phyloP scores from a whole-genome alignment of 129 eudicot species.

The Scalesia atractyloides region DNA sequence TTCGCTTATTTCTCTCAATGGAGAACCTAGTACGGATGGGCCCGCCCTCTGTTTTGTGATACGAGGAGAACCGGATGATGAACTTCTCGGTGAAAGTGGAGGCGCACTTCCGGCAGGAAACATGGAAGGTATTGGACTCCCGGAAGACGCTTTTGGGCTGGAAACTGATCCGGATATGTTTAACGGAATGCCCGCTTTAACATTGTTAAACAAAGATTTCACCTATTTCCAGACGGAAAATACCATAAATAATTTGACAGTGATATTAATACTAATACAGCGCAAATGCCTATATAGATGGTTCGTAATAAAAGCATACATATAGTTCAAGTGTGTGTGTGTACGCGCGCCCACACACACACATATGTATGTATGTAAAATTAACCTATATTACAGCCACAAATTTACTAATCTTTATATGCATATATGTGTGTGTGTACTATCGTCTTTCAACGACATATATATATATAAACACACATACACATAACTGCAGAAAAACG shows the following conservation, averaged over 20 bases:
- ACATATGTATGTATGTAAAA: too few relatives aligned
- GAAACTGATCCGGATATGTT: constrained; percentile 55
- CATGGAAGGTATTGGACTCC: constrained; percentile 76
- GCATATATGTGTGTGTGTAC: too few relatives aligned
- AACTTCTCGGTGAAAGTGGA: constrained; percentile 92
- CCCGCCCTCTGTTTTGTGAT: constrained; percentile 70
- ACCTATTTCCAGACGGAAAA: constrained; percentile 49
- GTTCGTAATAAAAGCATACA: background rate
- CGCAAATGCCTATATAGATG: background rate
- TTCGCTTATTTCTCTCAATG: constrained; percentile 67
- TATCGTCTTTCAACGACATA: too few relatives aligned
- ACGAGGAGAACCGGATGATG: constrained; percentile 78
- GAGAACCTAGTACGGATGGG: constrained; percentile 73
- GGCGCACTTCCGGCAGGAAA: constrained; percentile 93
- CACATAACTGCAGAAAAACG: background rate
- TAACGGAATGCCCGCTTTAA: constrained; percentile 70
- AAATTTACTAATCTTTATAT: background rate
- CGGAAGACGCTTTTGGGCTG: constrained; percentile 67
- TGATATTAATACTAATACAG: background rate
- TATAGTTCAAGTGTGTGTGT: background rate
- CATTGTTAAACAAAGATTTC: constrained; percentile 73
- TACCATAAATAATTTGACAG: constrained; percentile 17
- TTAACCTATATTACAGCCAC: background rate
- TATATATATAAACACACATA: too few relatives aligned
- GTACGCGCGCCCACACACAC: too few relatives aligned